A percentile compares a stretch with the other conserved stretches of the same genome.
Conservation (phyloP, 2,329 filamentous ascomycete species). For the Leptographium galeiforme region DNA sequence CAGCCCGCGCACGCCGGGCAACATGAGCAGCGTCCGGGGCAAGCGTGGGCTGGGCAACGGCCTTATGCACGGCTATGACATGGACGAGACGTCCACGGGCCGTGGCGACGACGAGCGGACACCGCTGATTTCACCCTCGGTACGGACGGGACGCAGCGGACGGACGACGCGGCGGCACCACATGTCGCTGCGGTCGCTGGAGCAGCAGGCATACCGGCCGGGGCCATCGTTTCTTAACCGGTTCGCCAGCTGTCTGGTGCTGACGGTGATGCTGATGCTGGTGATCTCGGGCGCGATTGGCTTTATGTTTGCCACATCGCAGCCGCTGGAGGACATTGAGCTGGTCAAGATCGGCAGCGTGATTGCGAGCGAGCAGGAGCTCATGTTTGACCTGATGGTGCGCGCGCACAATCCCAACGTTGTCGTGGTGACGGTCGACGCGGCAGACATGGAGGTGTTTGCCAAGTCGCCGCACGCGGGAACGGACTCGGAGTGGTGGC, state of each 20-base stretch:
- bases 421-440: slow-evolving; percentile 71
- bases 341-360: slow-evolving; percentile 78
- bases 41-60: slow-evolving; percentile 9
- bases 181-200: slow-evolving; percentile 53
- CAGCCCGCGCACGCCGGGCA: slow-evolving; percentile 43
- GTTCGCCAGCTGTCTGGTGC: slow-evolving; percentile 74
- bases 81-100: slow-evolving; percentile 55
- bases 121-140: slow-evolving; percentile 52
- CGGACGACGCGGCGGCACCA: slow-evolving; percentile 39
- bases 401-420: slow-evolving; percentile 87
- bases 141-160: slow-evolving; percentile 41
- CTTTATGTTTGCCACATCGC: slow-evolving; percentile 84
- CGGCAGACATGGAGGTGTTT: slow-evolving; percentile 85
- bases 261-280: slow-evolving; percentile 69
- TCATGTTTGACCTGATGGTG: slow-evolving; percentile 87
- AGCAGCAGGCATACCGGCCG: slow-evolving; percentile 49
- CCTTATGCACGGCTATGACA: slow-evolving; percentile 55
- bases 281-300: slow-evolving; percentile 75
- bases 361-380: slow-evolving; percentile 81
- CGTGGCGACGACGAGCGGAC: slow-evolving; percentile 80
- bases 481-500: slow-evolving; percentile 49
- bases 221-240: slow-evolving; percentile 52
- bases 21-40: slow-evolving; percentile 20
- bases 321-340: slow-evolving; percentile 67
- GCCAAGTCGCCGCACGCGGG: slow-evolving; percentile 85